These are phyloP conservation scores for Penicillium herquei DNA, from an alignment of 495 filamentous ascomycete species.

Conservation along the genomic window DNA sequence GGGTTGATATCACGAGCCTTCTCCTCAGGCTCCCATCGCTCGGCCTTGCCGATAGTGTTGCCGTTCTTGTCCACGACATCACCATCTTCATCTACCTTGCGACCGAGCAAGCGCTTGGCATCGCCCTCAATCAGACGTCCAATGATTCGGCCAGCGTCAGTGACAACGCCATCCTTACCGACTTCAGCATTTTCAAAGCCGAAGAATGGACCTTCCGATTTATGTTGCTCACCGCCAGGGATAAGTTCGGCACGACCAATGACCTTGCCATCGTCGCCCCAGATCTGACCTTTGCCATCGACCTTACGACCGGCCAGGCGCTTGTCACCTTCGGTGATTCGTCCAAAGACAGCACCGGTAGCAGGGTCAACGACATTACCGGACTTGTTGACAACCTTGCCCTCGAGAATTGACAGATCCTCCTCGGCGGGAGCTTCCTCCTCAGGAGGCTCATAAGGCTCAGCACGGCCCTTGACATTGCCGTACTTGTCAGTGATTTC, in stretches of 20 bases:
- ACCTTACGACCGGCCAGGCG: slow-evolving; percentile 76
- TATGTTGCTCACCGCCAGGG: slow-evolving; percentile 63
- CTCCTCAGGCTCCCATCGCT: slow-evolving; percentile 78
- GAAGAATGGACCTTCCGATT: slow-evolving; percentile 76
- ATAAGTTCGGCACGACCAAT: slow-evolving; percentile 79
- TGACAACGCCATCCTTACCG: slow-evolving; percentile 72
- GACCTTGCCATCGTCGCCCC: slow-evolving; percentile 75
- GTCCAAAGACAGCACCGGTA: slow-evolving; percentile 70
- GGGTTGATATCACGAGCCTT: slow-evolving; percentile 64
- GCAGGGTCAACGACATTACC: slow-evolving; percentile 75
- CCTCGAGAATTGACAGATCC: slow-evolving; percentile 70
- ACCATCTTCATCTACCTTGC: slow-evolving; percentile 78
- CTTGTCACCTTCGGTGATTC: slow-evolving; percentile 72
- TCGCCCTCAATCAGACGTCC: slow-evolving; percentile 75
- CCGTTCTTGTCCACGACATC: slow-evolving; percentile 81
- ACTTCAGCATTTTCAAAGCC: slow-evolving; percentile 73
- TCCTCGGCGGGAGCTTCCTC: slow-evolving; percentile 43
- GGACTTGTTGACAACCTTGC: slow-evolving; percentile 81
- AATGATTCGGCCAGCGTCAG: slow-evolving; percentile 63
- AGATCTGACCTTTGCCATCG: slow-evolving; percentile 77
- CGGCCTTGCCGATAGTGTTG: slow-evolving; percentile 76
- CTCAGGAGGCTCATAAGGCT: slow-evolving; percentile 63
- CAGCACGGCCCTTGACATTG: slow-evolving; percentile 74
- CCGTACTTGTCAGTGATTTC: slow-evolving; percentile 80
- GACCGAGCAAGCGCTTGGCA: slow-evolving; percentile 66